Evolutionary conservation across 148 eudicot genomes (phyloP), one percentile per base, ranked within the genome.

Genomic region (Rhododendron ovatum): DNA sequence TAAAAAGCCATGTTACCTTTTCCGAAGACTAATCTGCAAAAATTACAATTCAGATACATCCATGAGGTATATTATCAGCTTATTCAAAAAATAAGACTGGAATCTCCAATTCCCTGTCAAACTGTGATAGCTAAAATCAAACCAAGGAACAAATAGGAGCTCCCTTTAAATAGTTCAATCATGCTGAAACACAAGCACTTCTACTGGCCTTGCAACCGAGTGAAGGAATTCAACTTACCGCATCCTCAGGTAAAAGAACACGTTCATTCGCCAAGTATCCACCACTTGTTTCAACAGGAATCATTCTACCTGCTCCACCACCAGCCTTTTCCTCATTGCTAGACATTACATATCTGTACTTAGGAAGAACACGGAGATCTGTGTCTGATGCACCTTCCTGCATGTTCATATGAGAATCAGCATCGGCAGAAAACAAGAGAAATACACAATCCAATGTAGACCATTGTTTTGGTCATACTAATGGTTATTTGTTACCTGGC

Each of bases 361-460:
- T 95, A 9, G 94, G 95, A 82, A 96, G 98, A 45, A 90, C 85
- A 73, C 94, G 91, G 84, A 96, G 91, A 87, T 96, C 99, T 82
- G 94, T 94, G 78, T 96, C 99, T 73, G 99, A 95, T 78, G 99
- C 99, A 90, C 99, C 99, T 89, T 95, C 98, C 99, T 96, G 93
- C 84, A 86, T 85, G 84, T 86, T 69, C 86, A 73, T 12, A 87
- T 17, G 15, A 80, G 74, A 88, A 84, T 81, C 75, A 83, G 61
- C 71, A 78, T 37, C 2, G 9, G 20, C 9, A 20, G 45, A 79
- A 76, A 78, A 80, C 28, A 41, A 84, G 35, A 50, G 57, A 22
- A 22, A 20, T 9, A 57, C 43, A 15, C 20, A 10, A 59, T 50
- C 28, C 6, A 76, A 48, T 81, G 15, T 51, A 85, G 17, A 63